Percentiles rank a stretch among this genome's conserved stretches.
Evolutionary conservation across 306 rosid genomes (phyloP).

Genomic region (Trifolium subterraneum): DNA sequence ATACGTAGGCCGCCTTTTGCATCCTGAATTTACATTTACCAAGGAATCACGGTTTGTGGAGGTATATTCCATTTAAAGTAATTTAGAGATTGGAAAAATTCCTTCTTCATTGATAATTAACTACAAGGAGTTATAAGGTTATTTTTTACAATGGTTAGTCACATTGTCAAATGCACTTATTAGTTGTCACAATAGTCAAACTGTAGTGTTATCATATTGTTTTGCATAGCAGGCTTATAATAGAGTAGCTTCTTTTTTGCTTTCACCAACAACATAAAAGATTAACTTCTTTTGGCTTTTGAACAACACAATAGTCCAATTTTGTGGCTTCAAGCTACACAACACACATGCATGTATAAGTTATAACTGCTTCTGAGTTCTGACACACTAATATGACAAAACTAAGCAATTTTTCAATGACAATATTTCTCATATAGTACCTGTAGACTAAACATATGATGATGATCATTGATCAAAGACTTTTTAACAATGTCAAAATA

Average conservation of each 20-base stretch:
- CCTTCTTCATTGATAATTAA: too few relatives aligned
- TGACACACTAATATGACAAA: constrained; percentile 24
- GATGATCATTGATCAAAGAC: neutral
- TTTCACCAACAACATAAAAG: neutral
- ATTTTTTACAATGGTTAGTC: neutral
- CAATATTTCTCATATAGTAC: neutral
- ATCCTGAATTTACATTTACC: too few relatives aligned
- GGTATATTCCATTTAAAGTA: too few relatives aligned
- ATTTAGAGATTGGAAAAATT: too few relatives aligned
- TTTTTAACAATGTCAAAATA: neutral
- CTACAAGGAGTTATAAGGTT: neutral
- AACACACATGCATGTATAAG: neutral
- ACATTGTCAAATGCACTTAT: neutral
- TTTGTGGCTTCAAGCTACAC: constrained; percentile 40
- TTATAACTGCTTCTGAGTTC: neutral
- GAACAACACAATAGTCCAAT: constrained; percentile 35
- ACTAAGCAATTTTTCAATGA: neutral
- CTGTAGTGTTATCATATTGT: neutral
- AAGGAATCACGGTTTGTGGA: too few relatives aligned
- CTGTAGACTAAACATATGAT: too few relatives aligned
- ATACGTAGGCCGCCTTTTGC: too few relatives aligned
- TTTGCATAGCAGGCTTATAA: neutral
- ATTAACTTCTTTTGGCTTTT: constrained; percentile 38
- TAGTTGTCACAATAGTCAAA: neutral
- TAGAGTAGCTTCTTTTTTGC: neutral